Percentiles rank a stretch among this genome's conserved stretches.
phyloP scores from a whole-genome alignment of 805 yeast species.

The Lipomyces mesembrius region DNA sequence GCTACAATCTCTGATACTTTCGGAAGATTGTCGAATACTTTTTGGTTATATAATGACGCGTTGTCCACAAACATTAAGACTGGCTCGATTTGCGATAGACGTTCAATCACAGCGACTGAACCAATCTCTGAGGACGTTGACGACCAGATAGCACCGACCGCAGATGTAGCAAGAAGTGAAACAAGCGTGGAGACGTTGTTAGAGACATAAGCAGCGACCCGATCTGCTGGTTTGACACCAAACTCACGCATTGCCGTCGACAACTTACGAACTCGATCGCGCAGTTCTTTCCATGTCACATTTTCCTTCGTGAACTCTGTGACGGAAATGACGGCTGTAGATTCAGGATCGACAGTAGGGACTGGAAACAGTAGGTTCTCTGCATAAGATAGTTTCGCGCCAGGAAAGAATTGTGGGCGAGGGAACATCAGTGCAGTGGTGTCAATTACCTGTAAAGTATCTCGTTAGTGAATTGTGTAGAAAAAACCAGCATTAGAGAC shows the following conservation, averaged over 20 bases:
- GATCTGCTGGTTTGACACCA: conserved; percentile 37
- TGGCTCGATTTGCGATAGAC: conserved; percentile 38
- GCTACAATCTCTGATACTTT: conserved; percentile 33
- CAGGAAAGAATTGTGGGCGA: conserved; percentile 36
- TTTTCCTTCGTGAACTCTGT: conserved; percentile 25
- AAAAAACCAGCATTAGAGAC: neutral
- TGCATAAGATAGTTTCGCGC: conserved; percentile 38
- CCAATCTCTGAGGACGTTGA: conserved; percentile 40
- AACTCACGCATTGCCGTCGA: conserved; percentile 27
- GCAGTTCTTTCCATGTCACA: conserved; percentile 36
- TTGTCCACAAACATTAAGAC: conserved; percentile 35
- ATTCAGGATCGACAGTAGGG: conserved; percentile 29
- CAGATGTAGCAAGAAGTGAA: conserved; percentile 36
- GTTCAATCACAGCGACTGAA: conserved; percentile 36
- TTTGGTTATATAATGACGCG: conserved; percentile 38
- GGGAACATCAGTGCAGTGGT: conserved; percentile 36
- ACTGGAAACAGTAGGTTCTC: conserved; percentile 37
- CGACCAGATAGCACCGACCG: conserved; percentile 40
- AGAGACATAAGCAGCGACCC: conserved; percentile 39
- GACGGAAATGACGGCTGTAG: conserved; percentile 38
- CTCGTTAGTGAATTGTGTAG: neutral
- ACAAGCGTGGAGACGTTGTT: conserved; percentile 38
- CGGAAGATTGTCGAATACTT: conserved; percentile 30
- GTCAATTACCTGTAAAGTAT: conserved; percentile 22
- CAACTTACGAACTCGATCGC: conserved; percentile 34